Evolutionary conservation across 331 rosid species (phyloP), one percentile per base, ranked within the genome.

Genomic region (Rhamnella rubrinervis): DNA sequence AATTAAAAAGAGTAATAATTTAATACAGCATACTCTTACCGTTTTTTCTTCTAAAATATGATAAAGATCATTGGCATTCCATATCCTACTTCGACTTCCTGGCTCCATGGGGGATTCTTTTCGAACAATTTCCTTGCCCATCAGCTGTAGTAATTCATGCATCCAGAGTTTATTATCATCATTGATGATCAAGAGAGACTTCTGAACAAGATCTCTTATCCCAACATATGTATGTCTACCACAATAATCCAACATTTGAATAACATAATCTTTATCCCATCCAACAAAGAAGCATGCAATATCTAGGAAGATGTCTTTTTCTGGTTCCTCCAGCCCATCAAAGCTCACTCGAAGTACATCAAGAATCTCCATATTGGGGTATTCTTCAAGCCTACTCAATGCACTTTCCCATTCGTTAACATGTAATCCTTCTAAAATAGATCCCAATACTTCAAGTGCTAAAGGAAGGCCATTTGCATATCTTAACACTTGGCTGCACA

Each of bases 61-160:
- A 38, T 2, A 40, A 25, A 57, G 68, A 2, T 69, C 73, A 0
- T 69, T 61, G 16, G 7, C 26, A 52, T 14, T 3, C 72, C 75
- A 74, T 59, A 79, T 20, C 67, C 76, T 77, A 6, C 72, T 65
- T 23, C 78, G 59, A 39, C 52, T 21, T 20, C 74, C 72, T 26
- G 13, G 65, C n/a, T 1, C 39, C 5, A 13, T 38, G 59, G 15
- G 53, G 31, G 64, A 78, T 67, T 63, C 3, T 11, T 57, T 58
- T 7, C 66, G 66, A 61, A 73, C 67, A 18, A 81, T 69, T 64
- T 77, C 68, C 52, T 75, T 67, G 20, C 76, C 82, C 85, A 81
- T 81, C 11, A 73, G 70, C 51, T 71, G 74, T 9, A 82, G 10
- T 69, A 82, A 65, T 66, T 71, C 66, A 74, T 77, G 86, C 83